phyloP scores from a whole-genome alignment of 306 rosid genomes.

The Fragaria iinumae region DNA sequence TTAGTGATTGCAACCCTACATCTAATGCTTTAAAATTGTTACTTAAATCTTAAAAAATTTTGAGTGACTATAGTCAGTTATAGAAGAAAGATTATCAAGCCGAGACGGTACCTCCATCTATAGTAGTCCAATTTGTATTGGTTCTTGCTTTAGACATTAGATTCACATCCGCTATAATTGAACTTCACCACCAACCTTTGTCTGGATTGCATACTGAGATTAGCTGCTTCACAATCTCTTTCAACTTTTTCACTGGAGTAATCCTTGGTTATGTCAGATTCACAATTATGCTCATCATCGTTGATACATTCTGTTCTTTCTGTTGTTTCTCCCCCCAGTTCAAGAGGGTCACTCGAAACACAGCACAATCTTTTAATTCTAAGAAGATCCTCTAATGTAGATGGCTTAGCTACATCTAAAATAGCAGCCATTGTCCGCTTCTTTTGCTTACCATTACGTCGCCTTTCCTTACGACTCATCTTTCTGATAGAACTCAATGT shows the following conservation, averaged over 20 bases:
- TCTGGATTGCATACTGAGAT: slow-evolving; percentile 16
- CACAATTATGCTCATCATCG: slow-evolving; percentile 27
- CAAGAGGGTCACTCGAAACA: slow-evolving; percentile 17
- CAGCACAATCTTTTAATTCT: slow-evolving; percentile 34
- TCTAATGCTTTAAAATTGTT: slow-evolving; percentile 3
- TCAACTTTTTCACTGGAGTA: slow-evolving; percentile 22
- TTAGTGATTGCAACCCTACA: neutral
- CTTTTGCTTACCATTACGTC: slow-evolving; percentile 41
- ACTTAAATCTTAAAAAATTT: neutral
- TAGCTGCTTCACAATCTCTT: slow-evolving; percentile 26
- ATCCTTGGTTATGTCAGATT: slow-evolving; percentile 32
- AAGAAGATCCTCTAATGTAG: slow-evolving; percentile 40
- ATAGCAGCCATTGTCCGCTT: slow-evolving; percentile 49
- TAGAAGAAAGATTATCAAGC: slow-evolving; percentile 1
- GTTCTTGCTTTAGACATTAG: slow-evolving; percentile 11
- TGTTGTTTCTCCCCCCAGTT: slow-evolving; percentile 25
- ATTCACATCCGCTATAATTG: slow-evolving; percentile 27
- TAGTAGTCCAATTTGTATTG: neutral
- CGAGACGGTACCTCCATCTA: slow-evolving; percentile 19
- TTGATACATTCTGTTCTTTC: slow-evolving; percentile 23
- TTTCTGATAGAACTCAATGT: slow-evolving; percentile 15
- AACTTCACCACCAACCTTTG: slow-evolving; percentile 31
- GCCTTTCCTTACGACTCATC: slow-evolving; percentile 31
- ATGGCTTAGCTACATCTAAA: slow-evolving; percentile 42
- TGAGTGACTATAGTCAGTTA: neutral